A percentile compares a stretch with the other conserved stretches of the same genome.
phyloP scores from a whole-genome alignment of 1,139 yeast species.

The Geotrichum bryndzae region DNA sequence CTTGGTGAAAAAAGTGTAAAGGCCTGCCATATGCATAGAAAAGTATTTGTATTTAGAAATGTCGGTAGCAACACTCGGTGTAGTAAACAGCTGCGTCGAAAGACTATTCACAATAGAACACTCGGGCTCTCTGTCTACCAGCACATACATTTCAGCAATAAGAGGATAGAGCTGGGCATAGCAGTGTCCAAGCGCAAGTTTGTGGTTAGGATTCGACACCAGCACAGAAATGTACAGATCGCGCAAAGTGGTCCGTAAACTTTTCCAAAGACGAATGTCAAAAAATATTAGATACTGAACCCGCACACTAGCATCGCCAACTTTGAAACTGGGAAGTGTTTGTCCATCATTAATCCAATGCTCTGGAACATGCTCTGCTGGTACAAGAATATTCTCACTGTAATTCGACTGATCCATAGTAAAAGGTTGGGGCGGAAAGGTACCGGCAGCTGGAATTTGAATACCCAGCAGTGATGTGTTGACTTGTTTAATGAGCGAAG shows the following conservation, averaged over 20 bases:
- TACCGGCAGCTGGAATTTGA: constrained; percentile 23
- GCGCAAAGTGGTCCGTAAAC: constrained; percentile 54
- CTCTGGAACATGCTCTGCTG: constrained; percentile 43
- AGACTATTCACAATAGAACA: constrained; percentile 65
- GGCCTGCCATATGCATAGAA: constrained; percentile 58
- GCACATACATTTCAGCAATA: constrained; percentile 66
- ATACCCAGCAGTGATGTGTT: constrained; percentile 30
- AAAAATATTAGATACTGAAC: constrained; percentile 68
- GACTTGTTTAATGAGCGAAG: constrained; percentile 15
- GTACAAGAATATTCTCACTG: constrained; percentile 36
- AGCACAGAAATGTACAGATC: constrained; percentile 66
- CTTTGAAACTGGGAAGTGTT: constrained; percentile 3
- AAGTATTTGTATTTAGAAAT: constrained; percentile 67
- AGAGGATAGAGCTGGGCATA: constrained; percentile 79
- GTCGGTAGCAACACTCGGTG: constrained; percentile 70
- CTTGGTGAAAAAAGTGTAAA: constrained; percentile 58
- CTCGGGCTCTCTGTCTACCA: constrained; percentile 78
- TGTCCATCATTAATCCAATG: constrained; percentile 38
- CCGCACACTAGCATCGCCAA: constrained; percentile 39
- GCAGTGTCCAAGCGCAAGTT: constrained; percentile 61
- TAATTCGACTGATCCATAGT: constrained; percentile 2
- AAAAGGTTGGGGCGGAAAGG: constrained; percentile 17
- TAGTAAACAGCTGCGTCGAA: constrained; percentile 82
- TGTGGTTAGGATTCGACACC: constrained; percentile 58
- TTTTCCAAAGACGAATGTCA: constrained; percentile 70